Evolutionary conservation across 2,329 filamentous ascomycete genomes (phyloP).

Genomic region (Chaetomiaceae sp.): DNA sequence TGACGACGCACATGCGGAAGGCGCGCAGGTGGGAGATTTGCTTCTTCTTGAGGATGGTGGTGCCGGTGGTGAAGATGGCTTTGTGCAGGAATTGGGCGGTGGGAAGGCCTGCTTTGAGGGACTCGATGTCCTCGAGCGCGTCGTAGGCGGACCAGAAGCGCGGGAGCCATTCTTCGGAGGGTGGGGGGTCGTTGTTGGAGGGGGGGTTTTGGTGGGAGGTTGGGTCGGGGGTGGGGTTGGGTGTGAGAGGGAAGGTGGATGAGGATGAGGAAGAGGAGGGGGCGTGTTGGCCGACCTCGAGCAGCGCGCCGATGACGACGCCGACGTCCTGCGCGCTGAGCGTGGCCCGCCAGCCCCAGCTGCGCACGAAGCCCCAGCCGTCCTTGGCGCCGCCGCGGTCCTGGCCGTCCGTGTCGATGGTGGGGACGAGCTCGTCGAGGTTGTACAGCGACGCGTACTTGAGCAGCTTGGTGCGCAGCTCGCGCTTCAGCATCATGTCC

Average conservation of each 20-base stretch:
- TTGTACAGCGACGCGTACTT: constrained; percentile 93
- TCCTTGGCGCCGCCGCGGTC: constrained; percentile 70
- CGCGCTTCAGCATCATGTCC: constrained; percentile 94
- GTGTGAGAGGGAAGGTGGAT: too few relatives aligned
- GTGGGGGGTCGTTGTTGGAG: constrained; percentile 39
- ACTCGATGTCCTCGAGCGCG: constrained; percentile 65
- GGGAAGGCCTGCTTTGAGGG: constrained; percentile 68
- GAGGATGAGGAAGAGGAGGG: constrained; percentile 23
- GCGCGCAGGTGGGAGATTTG: constrained; percentile 89
- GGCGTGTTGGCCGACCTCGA: constrained; percentile 73
- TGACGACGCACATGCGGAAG: constrained; percentile 93
- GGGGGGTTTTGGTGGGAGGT: constrained; percentile 19
- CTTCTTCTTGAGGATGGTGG: constrained; percentile 82
- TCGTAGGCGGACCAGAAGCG: constrained; percentile 70
- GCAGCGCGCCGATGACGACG: constrained; percentile 83
- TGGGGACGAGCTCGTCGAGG: constrained; percentile 85
- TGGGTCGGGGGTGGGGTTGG: constrained; percentile 23
- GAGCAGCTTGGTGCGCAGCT: constrained; percentile 74
- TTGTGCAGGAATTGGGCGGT: constrained; percentile 85
- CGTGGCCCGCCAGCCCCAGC: constrained; percentile 96
- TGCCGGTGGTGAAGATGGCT: constrained; percentile 89
- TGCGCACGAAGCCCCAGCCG: constrained; percentile 94
- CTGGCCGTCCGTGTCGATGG: constrained; percentile 62
- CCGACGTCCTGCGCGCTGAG: constrained; percentile 89
- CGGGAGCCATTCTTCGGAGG: constrained; percentile 58